Evolutionary conservation across 2,329 filamentous ascomycete genomes (phyloP), one percentile per base, ranked within the genome.

Genomic region (Diaporthe batatas): DNA sequence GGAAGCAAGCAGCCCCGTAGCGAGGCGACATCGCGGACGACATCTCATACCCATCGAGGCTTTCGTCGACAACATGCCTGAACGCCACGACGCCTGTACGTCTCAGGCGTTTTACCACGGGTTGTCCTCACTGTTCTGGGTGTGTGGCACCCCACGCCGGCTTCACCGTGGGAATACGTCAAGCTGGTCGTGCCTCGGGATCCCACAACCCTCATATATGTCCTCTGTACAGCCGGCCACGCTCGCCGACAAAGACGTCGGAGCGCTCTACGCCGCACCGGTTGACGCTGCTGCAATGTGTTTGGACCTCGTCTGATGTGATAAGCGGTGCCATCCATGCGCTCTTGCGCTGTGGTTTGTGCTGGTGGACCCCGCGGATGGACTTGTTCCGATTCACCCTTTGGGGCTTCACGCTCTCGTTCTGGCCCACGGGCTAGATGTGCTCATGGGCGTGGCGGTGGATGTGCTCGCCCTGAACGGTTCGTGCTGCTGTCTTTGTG

Each of bases 341-440:
- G 55, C 86, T 85, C 78, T 94, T 92, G 79, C 93, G 90, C 73
- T 92, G 87, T 1, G 91, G 85, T 18, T 88, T 85, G 67, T 91
- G 90, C 77, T 93, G 90, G 79, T 94, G 92, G 2, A 89, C 87
- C 5, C 32, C 51, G 51, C 94, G 92, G 54, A 94, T 87, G 0
- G 92, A 92, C 0, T 92, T 85, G 1, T 91, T 93, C 32, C 90
- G 94, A 84, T 94, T 93, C 1, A 93, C 85, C 4, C 94, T 87
- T 21, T 89, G 86, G 1, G 91, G 91, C 75, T 92, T 88, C 36
- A 94, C 84, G 0, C 88, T 90, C 76, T 94, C 90, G 79, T 93
- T 93, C 67, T 94, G 86, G 47, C 94, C 84, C 0, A 94, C 87
- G 0, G 92, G 92, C 79, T 94, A 91, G 62, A 94, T 88, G 39